A percentile compares a stretch with the other conserved stretches of the same genome.
These are phyloP conservation scores for Alternaria infectoria DNA, from an alignment of 2,329 filamentous ascomycete species.

Conservation along the genomic window DNA sequence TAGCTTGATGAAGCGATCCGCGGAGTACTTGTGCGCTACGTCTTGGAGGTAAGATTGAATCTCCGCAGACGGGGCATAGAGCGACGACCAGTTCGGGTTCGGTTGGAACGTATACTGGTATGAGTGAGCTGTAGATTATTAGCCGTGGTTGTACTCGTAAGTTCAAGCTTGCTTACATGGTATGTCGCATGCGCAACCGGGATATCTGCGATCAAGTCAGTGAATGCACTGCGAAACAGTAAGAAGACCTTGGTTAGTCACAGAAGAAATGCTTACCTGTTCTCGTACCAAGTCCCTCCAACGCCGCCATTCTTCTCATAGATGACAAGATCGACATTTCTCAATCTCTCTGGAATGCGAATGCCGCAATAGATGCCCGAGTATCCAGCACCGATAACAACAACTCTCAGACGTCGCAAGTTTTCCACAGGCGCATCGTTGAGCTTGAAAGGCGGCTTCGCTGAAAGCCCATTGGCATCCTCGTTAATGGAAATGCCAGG, in stretches of 20 bases:
- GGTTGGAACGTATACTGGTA: conserved; percentile 55
- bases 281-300: conserved; percentile 51
- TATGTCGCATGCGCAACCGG: conserved; percentile 53
- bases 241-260: neutral
- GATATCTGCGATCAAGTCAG: conserved; percentile 39
- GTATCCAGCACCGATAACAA: conserved; percentile 54
- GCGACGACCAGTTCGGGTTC: conserved; percentile 49
- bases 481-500: conserved; percentile 15
- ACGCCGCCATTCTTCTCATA: conserved; percentile 54
- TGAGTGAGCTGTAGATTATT: conserved; percentile 41
- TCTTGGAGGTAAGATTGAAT: conserved; percentile 48
- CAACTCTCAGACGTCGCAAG: conserved; percentile 50
- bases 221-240: neutral
- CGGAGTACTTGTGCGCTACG: conserved; percentile 45
- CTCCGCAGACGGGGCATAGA: conserved; percentile 49
- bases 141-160: neutral
- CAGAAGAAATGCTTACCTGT: conserved; percentile 21
- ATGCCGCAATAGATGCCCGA: conserved; percentile 55
- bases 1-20: conserved; percentile 47
- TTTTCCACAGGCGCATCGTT: conserved; percentile 52
- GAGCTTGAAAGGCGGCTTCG: conserved; percentile 33
- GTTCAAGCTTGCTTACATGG: conserved; percentile 27
- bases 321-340: conserved; percentile 50
- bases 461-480: conserved; percentile 7
- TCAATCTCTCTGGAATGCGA: conserved; percentile 50